Base-by-base conservation (phyloP, 83 land plant genomes). In the Picea mariana region DNA sequence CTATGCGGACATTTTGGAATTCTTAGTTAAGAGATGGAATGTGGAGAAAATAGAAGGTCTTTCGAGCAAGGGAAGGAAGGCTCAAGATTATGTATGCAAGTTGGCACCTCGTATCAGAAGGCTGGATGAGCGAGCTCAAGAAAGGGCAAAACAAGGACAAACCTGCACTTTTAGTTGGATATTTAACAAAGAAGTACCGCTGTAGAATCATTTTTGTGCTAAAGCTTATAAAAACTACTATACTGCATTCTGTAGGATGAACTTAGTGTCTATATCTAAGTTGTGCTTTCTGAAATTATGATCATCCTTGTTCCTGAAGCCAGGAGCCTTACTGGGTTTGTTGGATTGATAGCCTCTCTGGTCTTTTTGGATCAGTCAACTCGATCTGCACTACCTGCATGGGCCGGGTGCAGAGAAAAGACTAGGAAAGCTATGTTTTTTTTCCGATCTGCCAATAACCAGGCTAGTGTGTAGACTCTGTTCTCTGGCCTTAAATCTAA, bases 1-100 rank as follows among this genome's bases (percentile, higher is more conserved):
- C 85, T 88, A 88, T 58, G 90, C 85, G 11, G 89, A 89, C 79
- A 89, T 89, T 38, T 55, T 89, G 79, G 91, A 89, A 81, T 83
- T 82, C 75, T 60, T 89, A 63, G 89, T 89, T 18, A 79, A 76
- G 5, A 84, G 87, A 77, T 89, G 91, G 91, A 83, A 89, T 34
- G 85, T 89, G 61, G 83, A 82, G 66, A 85, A 80, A 17, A 6
- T 89, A 26, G 24, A 66, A 61, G 91, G 91, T 15, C 87, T 89
- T 38, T 89, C 91, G 4, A 66, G 81, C 20, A 78, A 84, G 17
- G 91, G 85, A 76, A 82, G 67, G 6, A 81, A 78, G 55, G 91
- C 91, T 20, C 89, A 87, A 71, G 91, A 89, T 31, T 89, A 79
- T 67, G 89, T 88, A 9, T 86, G 90, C 38, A 80, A 81, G 6